Conservation (phyloP, 495 filamentous ascomycete genomes). For the Xeromyces bisporus region DNA sequence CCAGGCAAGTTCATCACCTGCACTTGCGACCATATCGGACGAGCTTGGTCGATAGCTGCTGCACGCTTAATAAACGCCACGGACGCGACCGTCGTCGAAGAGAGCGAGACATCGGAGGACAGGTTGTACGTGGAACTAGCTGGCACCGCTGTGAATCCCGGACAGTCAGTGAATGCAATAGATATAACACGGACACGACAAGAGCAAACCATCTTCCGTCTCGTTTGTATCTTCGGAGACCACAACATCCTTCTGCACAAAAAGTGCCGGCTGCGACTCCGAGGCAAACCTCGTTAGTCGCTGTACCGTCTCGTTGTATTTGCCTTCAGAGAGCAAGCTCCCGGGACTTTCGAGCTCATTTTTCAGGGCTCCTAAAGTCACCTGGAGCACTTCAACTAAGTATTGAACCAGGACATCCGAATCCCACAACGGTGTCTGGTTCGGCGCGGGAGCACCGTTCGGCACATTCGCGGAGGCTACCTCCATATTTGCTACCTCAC, state of each 20-base stretch:
- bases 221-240: slow-evolving; percentile 35
- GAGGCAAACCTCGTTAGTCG: slow-evolving; percentile 78
- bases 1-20: slow-evolving; percentile 86
- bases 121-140: slow-evolving; percentile 55
- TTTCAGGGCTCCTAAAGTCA: slow-evolving; percentile 69
- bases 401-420: slow-evolving; percentile 57
- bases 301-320: slow-evolving; percentile 60
- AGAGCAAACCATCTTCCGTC: slow-evolving; percentile 30
- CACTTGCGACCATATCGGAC: slow-evolving; percentile 69
- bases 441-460: slow-evolving; percentile 29
- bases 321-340: slow-evolving; percentile 60
- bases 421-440: slow-evolving; percentile 30
- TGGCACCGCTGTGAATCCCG: slow-evolving; percentile 6
- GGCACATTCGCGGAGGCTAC: slow-evolving; percentile 29
- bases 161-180: too few relatives aligned
- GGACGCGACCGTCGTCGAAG: slow-evolving; percentile 61
- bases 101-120: slow-evolving; percentile 62
- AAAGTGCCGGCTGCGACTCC: slow-evolving; percentile 72
- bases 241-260: slow-evolving; percentile 70
- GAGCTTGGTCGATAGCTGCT: slow-evolving; percentile 60
- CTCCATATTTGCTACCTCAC: slow-evolving; percentile 27
- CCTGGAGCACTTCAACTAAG: slow-evolving; percentile 57
- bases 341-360: slow-evolving; percentile 63
- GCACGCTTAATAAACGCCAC: slow-evolving; percentile 82
- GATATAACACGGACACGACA: too few relatives aligned